Evolutionary conservation across 2,329 filamentous ascomycete genomes (phyloP), one percentile per base, ranked within the genome.

Genomic region (Clarireedia homoeocarpa): DNA sequence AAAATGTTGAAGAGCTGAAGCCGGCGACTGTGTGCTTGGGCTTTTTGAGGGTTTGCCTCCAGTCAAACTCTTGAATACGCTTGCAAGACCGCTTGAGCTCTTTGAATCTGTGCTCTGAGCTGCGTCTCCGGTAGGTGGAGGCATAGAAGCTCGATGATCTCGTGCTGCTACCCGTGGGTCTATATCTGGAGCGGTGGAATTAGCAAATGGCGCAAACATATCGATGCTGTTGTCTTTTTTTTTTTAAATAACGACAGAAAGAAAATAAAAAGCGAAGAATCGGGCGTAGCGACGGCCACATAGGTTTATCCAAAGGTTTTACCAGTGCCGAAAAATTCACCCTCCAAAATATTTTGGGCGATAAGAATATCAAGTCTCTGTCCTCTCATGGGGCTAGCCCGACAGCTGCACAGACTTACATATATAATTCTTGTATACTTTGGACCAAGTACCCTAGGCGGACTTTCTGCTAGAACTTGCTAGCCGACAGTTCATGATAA

Each of bases 11-110:
- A 75, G 70, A 51, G 73, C 63, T 2, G 73, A 70, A 69, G 50
- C 66, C 49, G 65, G 68, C 53, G 55, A 67, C 66, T 53, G 72
- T 59, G 51, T 75, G 73, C 52, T 75, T 71, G 58, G 74, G 69
- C 59, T 76, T 63, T 79, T 83, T 47, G 74, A 74, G 57, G 77
- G 71, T 69, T 77, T 83, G 57, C 75, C 75, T 64, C 68, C 66
- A 49, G 82, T 78, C 63, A 86, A 72, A 63, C 79, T 82, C 65
- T 83, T 83, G 67, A 86, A 82, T 59, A 86, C 82, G 63, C 80
- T 79, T 64, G 80, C 81, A 64, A 86, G 74, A 63, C 80, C 81
- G 59, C 81, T 75, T 42, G 75, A 70, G 65, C 72, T 76, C 71
- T 75, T 79, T 56, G 78, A 73, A 68, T 85, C 82, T 65, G 77